Conservation (phyloP, 1,139 yeast genomes). For the Citeromyces hawaiiensis region DNA sequence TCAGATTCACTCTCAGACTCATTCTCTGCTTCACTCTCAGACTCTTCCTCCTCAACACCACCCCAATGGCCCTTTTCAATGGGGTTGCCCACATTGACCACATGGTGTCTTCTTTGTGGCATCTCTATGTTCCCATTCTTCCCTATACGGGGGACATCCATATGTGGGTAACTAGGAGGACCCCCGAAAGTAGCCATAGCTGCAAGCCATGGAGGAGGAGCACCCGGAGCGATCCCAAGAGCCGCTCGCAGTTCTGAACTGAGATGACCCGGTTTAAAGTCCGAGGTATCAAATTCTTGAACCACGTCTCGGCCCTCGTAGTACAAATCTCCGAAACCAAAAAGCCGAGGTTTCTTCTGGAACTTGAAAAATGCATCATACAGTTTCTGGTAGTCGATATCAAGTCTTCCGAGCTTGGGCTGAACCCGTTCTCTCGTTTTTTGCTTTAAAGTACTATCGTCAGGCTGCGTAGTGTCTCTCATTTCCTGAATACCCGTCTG, state of each 20-base stretch:
- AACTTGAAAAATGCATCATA: constrained; percentile 80
- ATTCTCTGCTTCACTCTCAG: constrained; percentile 20
- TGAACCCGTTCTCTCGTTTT: constrained; percentile 76
- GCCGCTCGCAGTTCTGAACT: constrained; percentile 51
- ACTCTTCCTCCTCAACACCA: constrained; percentile 22
- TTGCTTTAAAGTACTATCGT: constrained; percentile 52
- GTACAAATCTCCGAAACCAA: constrained; percentile 63
- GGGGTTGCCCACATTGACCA: constrained; percentile 12
- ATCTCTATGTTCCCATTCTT: constrained; percentile 1
- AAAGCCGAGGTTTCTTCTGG: constrained; percentile 61
- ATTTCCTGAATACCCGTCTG: constrained; percentile 84
- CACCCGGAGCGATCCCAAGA: constrained; percentile 50
- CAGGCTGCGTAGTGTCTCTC: constrained; percentile 46
- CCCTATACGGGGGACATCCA: constrained; percentile 19
- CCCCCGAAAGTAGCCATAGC: constrained; percentile 64
- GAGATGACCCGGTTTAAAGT: constrained; percentile 56
- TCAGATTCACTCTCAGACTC: constrained; percentile 19
- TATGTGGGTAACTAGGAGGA: constrained; percentile 71
- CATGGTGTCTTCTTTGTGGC: constrained; percentile 7
- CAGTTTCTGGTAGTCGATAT: constrained; percentile 72
- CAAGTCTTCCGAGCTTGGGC: constrained; percentile 80
- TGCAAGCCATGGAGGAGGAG: constrained; percentile 73
- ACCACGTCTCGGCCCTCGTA: constrained; percentile 62
- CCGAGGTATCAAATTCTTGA: constrained; percentile 25
- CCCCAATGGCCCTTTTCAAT: constrained; percentile 27